Percentiles rank a stretch among this genome's conserved stretches.
Evolutionary conservation across 768 basidiomycete genomes (phyloP).

Genomic region (Rhodotorula kratochvilovae): DNA sequence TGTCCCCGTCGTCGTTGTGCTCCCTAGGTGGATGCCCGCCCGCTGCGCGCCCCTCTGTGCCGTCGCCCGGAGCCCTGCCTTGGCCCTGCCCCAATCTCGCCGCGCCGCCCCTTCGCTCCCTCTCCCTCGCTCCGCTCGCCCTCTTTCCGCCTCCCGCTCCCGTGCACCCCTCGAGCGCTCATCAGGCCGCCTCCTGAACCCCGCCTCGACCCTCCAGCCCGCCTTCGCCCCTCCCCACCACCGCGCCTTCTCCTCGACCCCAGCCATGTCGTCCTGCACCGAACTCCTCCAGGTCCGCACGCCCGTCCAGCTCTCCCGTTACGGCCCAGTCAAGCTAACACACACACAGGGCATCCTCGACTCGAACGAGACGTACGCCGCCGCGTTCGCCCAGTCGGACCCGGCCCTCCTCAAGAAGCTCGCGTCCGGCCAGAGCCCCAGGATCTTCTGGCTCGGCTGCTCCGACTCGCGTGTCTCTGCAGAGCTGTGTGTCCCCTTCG

Average conservation of each 20-base stretch:
- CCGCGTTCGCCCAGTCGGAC: slow-evolving; percentile 32
- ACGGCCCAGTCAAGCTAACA: no score
- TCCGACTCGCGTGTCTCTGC: slow-evolving; percentile 41
- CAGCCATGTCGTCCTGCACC: not conserved
- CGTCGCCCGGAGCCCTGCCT: not conserved
- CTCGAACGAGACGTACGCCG: slow-evolving; percentile 37
- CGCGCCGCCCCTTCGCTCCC: no score
- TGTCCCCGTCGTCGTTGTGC: no score
- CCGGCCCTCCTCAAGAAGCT: slow-evolving; percentile 37
- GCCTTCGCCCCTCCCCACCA: not conserved
- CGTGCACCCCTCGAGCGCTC: not conserved
- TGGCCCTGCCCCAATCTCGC: not conserved
- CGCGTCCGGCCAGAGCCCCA: slow-evolving; percentile 37
- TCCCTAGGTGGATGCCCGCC: not conserved
- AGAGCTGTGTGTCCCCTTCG: slow-evolving; percentile 37
- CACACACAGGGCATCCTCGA: slow-evolving; percentile 23
- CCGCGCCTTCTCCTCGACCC: not conserved
- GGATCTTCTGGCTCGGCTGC: slow-evolving; percentile 44
- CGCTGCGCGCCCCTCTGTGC: no score
- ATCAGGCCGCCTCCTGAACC: not conserved
- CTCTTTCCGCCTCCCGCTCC: not conserved
- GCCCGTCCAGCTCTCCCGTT: no score
- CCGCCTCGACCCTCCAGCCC: not conserved
- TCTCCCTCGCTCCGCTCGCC: not conserved
- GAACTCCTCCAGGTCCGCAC: slow-evolving; percentile 4